Evolutionary conservation across 2,329 filamentous ascomycete genomes (phyloP).

Genomic region (Penicillium palitans): DNA sequence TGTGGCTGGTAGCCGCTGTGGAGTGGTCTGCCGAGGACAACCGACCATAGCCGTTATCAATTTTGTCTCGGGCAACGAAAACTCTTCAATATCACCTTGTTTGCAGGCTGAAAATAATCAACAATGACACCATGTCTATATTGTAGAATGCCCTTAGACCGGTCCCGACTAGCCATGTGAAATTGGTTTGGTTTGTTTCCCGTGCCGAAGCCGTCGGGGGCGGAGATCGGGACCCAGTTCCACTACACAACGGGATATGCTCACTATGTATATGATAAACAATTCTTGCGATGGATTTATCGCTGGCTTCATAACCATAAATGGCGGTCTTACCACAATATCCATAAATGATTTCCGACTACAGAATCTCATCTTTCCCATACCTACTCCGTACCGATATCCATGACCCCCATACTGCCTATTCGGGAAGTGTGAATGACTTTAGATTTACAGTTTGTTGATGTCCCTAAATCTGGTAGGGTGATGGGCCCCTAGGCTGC

Average conservation of each 20-base stretch:
- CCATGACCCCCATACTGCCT: too few species aligned
- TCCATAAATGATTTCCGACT: too few species aligned
- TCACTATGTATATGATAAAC: background rate
- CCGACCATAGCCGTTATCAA: conserved; percentile 15
- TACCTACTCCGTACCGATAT: too few species aligned
- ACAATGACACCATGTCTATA: background rate
- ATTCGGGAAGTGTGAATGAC: too few species aligned
- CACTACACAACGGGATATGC: background rate
- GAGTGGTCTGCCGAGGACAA: conserved; percentile 2
- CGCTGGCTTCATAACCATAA: background rate
- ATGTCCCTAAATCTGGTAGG: too few species aligned
- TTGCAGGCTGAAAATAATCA: background rate
- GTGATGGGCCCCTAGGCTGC: too few species aligned
- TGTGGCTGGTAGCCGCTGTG: conserved; percentile 5
- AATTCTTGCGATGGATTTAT: background rate
- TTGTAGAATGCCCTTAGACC: background rate
- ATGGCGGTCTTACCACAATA: too few species aligned
- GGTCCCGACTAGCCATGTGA: background rate
- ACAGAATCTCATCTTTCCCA: too few species aligned
- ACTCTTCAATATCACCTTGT: background rate
- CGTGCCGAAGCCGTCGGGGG: conserved; percentile 6
- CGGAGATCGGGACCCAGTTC: background rate
- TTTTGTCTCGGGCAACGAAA: conserved; percentile 4
- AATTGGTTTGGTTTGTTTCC: background rate
- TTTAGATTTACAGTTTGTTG: too few species aligned